phyloP scores from a whole-genome alignment of 2,329 filamentous ascomycete genomes.

The Sporothrix pallida region DNA sequence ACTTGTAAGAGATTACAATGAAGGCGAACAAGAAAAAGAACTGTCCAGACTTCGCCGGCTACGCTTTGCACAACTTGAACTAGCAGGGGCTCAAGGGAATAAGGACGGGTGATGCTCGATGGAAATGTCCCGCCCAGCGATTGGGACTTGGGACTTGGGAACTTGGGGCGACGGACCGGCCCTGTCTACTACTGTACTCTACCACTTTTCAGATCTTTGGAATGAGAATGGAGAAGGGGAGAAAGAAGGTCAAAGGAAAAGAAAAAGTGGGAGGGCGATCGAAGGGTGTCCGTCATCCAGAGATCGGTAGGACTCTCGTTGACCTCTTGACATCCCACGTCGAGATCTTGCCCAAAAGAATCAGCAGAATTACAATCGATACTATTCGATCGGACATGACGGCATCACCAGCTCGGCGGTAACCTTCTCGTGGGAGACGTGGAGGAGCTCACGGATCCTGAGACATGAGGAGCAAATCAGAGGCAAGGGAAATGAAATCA shows the following conservation, averaged over 20 bases:
- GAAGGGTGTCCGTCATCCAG: slow-evolving; percentile 1
- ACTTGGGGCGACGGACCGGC: background rate
- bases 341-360: background rate
- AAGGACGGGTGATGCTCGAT: too few relatives aligned
- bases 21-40: background rate
- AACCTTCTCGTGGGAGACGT: background rate
- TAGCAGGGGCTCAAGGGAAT: background rate
- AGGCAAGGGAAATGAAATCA: background rate
- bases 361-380: slow-evolving; percentile 32
- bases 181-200: background rate
- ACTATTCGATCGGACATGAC: slow-evolving; percentile 26
- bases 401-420: background rate
- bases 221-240: background rate
- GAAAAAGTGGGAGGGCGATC: background rate
- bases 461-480: slow-evolving; percentile 21
- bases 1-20: background rate
- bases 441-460: background rate
- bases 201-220: background rate
- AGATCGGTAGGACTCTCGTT: too few relatives aligned
- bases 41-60: background rate
- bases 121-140: background rate
- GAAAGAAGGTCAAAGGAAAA: background rate
- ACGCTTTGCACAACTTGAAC: background rate
- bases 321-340: too few relatives aligned
- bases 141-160: background rate